Evolutionary conservation across 2,329 filamentous ascomycete genomes (phyloP).

Genomic region (Ophioceras dolichostomum): DNA sequence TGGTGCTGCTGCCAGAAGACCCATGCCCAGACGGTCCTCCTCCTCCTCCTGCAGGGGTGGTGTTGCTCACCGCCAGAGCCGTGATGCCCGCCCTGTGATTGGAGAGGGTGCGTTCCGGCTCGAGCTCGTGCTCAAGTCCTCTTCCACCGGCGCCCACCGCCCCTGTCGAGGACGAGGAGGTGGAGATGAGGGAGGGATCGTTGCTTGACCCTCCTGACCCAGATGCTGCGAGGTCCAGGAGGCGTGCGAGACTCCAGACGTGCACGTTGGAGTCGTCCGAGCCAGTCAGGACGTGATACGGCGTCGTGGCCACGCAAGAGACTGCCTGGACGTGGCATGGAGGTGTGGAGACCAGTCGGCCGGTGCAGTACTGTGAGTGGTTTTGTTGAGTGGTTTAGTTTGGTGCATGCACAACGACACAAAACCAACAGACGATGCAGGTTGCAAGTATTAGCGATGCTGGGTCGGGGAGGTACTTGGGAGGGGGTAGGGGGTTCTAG

Average conservation of each 20-base stretch:
- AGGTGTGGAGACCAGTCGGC: conserved; percentile 62
- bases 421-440: no score
- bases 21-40: conserved; percentile 10
- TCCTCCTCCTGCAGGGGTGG: no score
- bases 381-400: conserved; percentile 9
- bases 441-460: not conserved
- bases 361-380: conserved; percentile 52
- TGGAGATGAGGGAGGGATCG: no score
- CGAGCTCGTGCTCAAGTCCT: conserved; percentile 22
- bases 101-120: conserved; percentile 67
- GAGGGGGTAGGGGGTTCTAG: no score
- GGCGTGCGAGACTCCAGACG: conserved; percentile 72
- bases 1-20: conserved; percentile 30
- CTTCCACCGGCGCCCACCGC: not conserved
- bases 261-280: conserved; percentile 83
- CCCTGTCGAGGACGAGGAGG: no score
- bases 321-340: conserved; percentile 72
- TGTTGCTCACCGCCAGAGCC: conserved; percentile 57
- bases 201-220: no score
- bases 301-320: conserved; percentile 60
- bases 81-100: conserved; percentile 48
- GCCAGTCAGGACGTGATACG: conserved; percentile 62
- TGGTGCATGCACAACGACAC: no score
- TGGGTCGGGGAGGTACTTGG: not conserved
- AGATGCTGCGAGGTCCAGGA: conserved; percentile 49